phyloP scores from a whole-genome alignment of 2,329 filamentous ascomycete genomes.

The Penicillium capsulatum region DNA sequence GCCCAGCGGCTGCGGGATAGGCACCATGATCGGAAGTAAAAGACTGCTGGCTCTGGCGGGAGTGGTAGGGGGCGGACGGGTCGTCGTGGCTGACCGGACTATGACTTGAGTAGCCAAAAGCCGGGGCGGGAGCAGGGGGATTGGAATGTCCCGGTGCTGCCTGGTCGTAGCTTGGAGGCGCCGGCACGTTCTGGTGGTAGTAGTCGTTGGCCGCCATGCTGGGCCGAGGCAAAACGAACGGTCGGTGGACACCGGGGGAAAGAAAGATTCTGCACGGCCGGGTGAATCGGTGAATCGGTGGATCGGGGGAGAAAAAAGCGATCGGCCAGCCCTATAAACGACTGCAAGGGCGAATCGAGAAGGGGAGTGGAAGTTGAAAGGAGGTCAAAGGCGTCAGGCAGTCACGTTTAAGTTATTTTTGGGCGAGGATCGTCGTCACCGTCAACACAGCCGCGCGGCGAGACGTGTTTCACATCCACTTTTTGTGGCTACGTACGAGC shows the following conservation, averaged over 20 bases:
- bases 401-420: conserved; percentile 26
- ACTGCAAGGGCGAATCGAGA: neutral
- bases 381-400: conserved; percentile 13
- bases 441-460: conserved; percentile 25
- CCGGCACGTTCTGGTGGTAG: conserved; percentile 49
- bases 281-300: too few relatives aligned
- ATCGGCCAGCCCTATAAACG: neutral
- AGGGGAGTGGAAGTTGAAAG: conserved; percentile 4
- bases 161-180: conserved; percentile 33
- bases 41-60: conserved; percentile 37
- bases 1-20: conserved; percentile 31
- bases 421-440: conserved; percentile 11
- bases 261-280: too few relatives aligned
- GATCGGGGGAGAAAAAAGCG: neutral
- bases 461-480: neutral
- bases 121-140: conserved; percentile 25
- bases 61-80: conserved; percentile 39
- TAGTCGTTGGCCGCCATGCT: conserved; percentile 64
- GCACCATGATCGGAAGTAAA: conserved; percentile 32
- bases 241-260: neutral
- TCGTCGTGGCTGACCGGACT: conserved; percentile 39
- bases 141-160: conserved; percentile 34
- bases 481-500: too few relatives aligned
- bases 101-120: conserved; percentile 14
- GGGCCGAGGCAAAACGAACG: conserved; percentile 7